A percentile compares a stretch with the other conserved stretches of the same genome.
Evolutionary conservation across 441 rosid genomes (phyloP).

Genomic region (Bruguiera hainesii): DNA sequence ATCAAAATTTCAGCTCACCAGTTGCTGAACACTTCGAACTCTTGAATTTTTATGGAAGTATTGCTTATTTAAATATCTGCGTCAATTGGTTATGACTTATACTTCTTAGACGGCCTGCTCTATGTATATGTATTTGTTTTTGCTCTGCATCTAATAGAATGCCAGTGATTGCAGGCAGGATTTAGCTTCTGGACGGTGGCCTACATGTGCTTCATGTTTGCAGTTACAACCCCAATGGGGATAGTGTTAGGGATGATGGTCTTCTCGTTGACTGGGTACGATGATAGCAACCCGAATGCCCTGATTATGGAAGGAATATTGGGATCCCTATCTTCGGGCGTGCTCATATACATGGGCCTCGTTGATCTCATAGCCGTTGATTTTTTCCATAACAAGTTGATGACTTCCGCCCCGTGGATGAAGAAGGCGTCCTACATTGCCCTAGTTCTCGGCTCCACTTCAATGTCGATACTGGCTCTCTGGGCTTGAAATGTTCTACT

Average conservation of each 20-base stretch:
- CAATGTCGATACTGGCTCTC: slow-evolving; percentile 88
- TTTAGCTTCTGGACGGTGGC: slow-evolving; percentile 66
- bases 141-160: neutral
- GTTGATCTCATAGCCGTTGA: slow-evolving; percentile 92
- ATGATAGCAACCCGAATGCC: slow-evolving; percentile 70
- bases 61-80: no score
- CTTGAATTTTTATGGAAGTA: no score
- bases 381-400: slow-evolving; percentile 88
- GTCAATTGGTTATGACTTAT: no score
- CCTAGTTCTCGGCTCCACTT: slow-evolving; percentile 59
- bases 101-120: no score
- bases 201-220: slow-evolving; percentile 83
- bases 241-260: slow-evolving; percentile 77
- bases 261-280: slow-evolving; percentile 67
- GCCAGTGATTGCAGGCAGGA: slow-evolving; percentile 60
- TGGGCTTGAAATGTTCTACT: slow-evolving; percentile 54
- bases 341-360: slow-evolving; percentile 85
- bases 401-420: slow-evolving; percentile 49
- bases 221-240: slow-evolving; percentile 86
- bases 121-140: neutral
- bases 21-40: no score
- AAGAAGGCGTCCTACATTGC: slow-evolving; percentile 73
- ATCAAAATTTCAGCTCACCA: no score
- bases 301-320: slow-evolving; percentile 80
- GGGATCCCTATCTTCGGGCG: slow-evolving; percentile 77